Conservation (phyloP, 495 filamentous ascomycete genomes). For the Aspergillus steynii region DNA sequence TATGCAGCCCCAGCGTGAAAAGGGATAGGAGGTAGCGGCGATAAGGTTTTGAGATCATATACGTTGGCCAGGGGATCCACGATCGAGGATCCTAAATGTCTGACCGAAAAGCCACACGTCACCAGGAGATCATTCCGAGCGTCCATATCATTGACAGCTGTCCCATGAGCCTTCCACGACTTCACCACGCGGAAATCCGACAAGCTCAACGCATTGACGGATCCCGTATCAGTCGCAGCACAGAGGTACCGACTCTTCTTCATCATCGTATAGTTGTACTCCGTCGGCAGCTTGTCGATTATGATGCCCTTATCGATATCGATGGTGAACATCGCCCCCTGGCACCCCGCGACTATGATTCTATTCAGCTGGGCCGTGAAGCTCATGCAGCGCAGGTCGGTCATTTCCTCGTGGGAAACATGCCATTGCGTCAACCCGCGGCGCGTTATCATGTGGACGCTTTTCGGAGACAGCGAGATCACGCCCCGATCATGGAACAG, state of each 20-base stretch:
- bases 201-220: conserved; percentile 82
- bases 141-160: conserved; percentile 91
- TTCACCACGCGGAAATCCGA: conserved; percentile 74
- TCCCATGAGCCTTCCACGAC: conserved; percentile 82
- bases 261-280: conserved; percentile 84
- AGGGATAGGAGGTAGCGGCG: conserved; percentile 81
- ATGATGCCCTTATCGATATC: conserved; percentile 85
- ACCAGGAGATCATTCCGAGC: conserved; percentile 87
- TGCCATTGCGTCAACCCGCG: conserved; percentile 86
- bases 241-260: conserved; percentile 87
- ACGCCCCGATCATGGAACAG: conserved; percentile 85
- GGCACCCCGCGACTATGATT: conserved; percentile 82
- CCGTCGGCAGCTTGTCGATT: conserved; percentile 69
- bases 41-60: conserved; percentile 86
- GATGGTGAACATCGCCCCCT: conserved; percentile 84
- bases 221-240: conserved; percentile 81
- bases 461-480: conserved; percentile 72
- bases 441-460: conserved; percentile 81
- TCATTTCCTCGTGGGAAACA: conserved; percentile 73
- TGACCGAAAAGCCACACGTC: conserved; percentile 89
- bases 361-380: conserved; percentile 85
- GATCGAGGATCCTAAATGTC: conserved; percentile 62
- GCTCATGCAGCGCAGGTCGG: conserved; percentile 86
- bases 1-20: conserved; percentile 90
- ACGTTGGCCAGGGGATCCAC: conserved; percentile 91